A percentile compares a stretch with the other conserved stretches of the same genome.
Evolutionary conservation across 768 basidiomycete species (phyloP).

Genomic region (Auricularia heimuer): DNA sequence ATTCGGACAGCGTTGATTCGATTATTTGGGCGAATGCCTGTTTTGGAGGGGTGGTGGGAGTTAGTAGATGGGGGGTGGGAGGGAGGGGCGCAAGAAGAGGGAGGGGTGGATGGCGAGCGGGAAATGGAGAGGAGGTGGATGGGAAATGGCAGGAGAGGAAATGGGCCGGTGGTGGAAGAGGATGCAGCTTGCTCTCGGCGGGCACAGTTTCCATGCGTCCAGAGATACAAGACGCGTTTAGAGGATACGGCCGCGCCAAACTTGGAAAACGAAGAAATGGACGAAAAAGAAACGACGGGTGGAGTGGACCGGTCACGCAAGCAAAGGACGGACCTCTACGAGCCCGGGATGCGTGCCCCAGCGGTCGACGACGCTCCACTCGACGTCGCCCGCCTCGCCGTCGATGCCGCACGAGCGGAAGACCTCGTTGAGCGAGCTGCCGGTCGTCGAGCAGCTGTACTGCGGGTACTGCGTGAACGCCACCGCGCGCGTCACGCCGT

Average conservation of each 20-base stretch:
- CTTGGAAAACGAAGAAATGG: no score
- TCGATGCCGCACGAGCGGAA: constrained; percentile 49
- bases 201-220: no score
- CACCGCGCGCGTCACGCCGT: constrained; percentile 85
- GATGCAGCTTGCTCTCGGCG: no score
- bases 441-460: constrained; percentile 96
- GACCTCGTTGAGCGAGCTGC: constrained; percentile 92
- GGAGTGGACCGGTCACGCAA: neutral
- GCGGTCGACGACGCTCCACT: constrained; percentile 97
- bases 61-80: no score
- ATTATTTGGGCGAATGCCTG: constrained; percentile 90
- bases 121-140: neutral
- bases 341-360: constrained; percentile 96
- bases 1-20: constrained; percentile 69
- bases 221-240: no score
- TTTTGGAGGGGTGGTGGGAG: neutral
- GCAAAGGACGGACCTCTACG: constrained; percentile 60
- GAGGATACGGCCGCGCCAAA: no score
- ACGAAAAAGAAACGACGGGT: neutral
- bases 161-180: no score
- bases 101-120: no score
- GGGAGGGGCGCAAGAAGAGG: no score
- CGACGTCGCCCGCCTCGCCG: constrained; percentile 55
- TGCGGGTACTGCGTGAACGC: constrained; percentile 99
- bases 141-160: no score